A percentile compares a stretch with the other conserved stretches of the same genome.
These are phyloP conservation scores for Lipomyces spencermartinsiae DNA, from an alignment of 805 yeast species.

Conservation along the genomic window DNA sequence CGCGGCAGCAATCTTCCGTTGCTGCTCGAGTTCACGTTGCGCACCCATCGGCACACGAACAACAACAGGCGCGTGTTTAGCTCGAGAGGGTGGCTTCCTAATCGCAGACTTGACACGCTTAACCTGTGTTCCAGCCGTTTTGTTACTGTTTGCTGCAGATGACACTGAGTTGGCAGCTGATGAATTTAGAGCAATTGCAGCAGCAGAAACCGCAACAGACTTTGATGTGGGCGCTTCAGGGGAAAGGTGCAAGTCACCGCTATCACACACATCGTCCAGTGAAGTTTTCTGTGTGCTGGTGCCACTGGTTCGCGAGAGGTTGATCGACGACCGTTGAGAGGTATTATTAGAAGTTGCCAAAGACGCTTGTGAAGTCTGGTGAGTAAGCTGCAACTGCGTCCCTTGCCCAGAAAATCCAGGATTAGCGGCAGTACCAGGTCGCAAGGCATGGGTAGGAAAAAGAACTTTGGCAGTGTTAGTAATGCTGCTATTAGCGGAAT, in stretches of 20 bases:
- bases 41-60: slow-evolving; percentile 42
- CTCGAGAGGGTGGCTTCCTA: slow-evolving; percentile 21
- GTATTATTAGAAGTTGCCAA: slow-evolving; percentile 6
- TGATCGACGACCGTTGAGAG: slow-evolving; percentile 7
- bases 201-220: slow-evolving; percentile 4
- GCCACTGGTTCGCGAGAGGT: neutral
- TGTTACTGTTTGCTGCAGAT: neutral
- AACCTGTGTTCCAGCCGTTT: neutral
- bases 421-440: neutral
- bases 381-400: slow-evolving; percentile 2
- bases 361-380: neutral
- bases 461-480: slow-evolving; percentile 30
- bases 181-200: slow-evolving; percentile 9
- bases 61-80: slow-evolving; percentile 40
- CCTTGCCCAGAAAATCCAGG: neutral
- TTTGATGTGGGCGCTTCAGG: slow-evolving; percentile 19
- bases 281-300: slow-evolving; percentile 15
- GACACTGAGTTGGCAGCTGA: neutral
- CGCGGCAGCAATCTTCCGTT: slow-evolving; percentile 36
- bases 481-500: neutral
- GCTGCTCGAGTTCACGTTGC: slow-evolving; percentile 40
- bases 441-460: slow-evolving; percentile 16
- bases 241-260: slow-evolving; percentile 25
- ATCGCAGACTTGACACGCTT: slow-evolving; percentile 34
- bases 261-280: slow-evolving; percentile 18